Base-by-base conservation (phyloP, 305 asterid genomes). In the Rubia balearica region DNA sequence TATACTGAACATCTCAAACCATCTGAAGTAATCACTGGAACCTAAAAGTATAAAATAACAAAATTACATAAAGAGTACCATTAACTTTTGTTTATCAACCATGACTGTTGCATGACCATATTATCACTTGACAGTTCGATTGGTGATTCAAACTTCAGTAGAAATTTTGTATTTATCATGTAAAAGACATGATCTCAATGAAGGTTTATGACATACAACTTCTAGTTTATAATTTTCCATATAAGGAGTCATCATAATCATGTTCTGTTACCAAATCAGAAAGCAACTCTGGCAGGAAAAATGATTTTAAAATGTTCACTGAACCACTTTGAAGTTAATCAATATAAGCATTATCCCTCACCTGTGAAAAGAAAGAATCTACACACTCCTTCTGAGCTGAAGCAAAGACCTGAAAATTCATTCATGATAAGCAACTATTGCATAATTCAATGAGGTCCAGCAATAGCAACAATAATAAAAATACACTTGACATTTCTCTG, bases 311-410 rank as follows among this genome's bases (percentile, higher is more conserved):
- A 51, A 45, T 55, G 45, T 36, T 65, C 41, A 61, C 57, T 11
- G 24, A 72, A 38, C 22, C 61, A 69, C 11, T 33, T 16, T 2
- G 10, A 9, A 40, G 12, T 61, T n/a, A 60, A 59, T 5, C 45
- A 42, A 17, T 19, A 61, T 22, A 8, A 70, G 78, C 51, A 68
- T 46, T 48, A 77, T 57, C 49, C 57, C 72, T 40, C 76, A 90
- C 99, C 98, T 95, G 99, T 8, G 98, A 95, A 81, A 89, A 90
- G 80, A 88, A 86, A 74, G 96, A 85, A 78, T 95, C 97, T 61
- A 89, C 86, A 70, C 95, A 88, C 78, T 90, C 98, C 81, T 83
- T 95, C 71, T 95, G 98, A 84, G 99, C 97, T 75, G 70, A 73
- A 67, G 98, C 96, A 63, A 95, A 95, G 72, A 95, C 97, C 99